Base-by-base conservation (phyloP, 176 grass and related monocot genomes). In the Aegilops speltoides region DNA sequence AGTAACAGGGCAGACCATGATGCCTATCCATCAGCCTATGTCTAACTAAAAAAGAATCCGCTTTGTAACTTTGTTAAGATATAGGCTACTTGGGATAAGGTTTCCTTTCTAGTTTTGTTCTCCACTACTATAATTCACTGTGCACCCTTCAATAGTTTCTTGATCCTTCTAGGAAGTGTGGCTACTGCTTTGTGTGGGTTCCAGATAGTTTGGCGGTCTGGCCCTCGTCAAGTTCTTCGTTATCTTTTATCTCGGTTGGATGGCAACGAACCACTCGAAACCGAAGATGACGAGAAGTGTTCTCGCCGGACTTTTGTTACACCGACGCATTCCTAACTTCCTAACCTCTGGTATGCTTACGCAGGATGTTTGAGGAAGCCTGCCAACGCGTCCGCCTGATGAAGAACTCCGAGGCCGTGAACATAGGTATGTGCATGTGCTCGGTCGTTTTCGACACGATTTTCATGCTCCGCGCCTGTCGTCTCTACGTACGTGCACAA, bases 351-450 rank as follows among this genome's bases (percentile, higher is more conserved):
- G 22, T 40, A 33, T 82, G 23, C 33, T 29, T 85, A 34, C 72
- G 68, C 62, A 88, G 94, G 88, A 94, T 97, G 94, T 97, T 97
- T 69, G 89, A 94, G 24, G 94, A 97, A 52, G 82, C 92, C 61
- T 97, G 94, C 71, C 92, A 92, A 34, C 94, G 94, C 76, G 56
- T 97, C 62, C 94, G 94, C 79, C 87, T 97, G 29, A 97, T 97
- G 94, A 97, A 97, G 80, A 88, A 88, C 78, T 97, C 92, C 4
- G 92, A 97, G 85, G 94, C 92, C 20, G 88, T 92, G 64, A 90
- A 97, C 83, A 82, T 94, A 79, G 94, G 94, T 97, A 87, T 16
- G 29, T 69, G 41, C 8, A 22, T 22, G 50, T 19, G 56, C 19
- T 22, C 20, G 56, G 20, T 73, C 20, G 8, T 83, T 77, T 77